A percentile compares a stretch with the other conserved stretches of the same genome.
Conservation (phyloP, 2,329 filamentous ascomycete species). For the Pseudofabraea citricarpa region DNA sequence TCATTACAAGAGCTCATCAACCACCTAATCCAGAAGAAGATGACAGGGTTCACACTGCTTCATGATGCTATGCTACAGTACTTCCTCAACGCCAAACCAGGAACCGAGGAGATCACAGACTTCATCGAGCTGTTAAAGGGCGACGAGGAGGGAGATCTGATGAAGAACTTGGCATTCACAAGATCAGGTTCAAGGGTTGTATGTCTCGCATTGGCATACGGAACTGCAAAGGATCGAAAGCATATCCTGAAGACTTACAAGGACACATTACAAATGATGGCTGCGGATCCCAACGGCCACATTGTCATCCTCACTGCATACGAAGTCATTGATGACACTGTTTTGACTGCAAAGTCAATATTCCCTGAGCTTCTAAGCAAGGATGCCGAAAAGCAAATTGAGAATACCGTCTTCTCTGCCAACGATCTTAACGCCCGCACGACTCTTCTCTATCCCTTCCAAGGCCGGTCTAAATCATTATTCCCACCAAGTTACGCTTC, state of each 20-base stretch:
- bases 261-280: slow-evolving; percentile 81
- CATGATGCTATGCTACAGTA: slow-evolving; percentile 99
- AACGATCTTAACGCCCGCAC: slow-evolving; percentile 62
- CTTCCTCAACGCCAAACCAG: slow-evolving; percentile 73
- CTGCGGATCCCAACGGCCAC: slow-evolving; percentile 73
- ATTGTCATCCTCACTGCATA: slow-evolving; percentile 78
- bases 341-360: slow-evolving; percentile 78
- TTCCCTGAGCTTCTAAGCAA: slow-evolving; percentile 82
- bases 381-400: slow-evolving; percentile 54
- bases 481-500: slow-evolving; percentile 58
- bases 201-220: slow-evolving; percentile 76
- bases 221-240: slow-evolving; percentile 89
- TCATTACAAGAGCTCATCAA: slow-evolving; percentile 85
- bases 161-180: slow-evolving; percentile 96
- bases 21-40: slow-evolving; percentile 89
- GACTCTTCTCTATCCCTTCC: slow-evolving; percentile 77
- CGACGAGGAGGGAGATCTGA: slow-evolving; percentile 82
- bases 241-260: slow-evolving; percentile 84
- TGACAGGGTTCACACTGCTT: slow-evolving; percentile 94
- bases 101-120: slow-evolving; percentile 76
- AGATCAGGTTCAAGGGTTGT: slow-evolving; percentile 79
- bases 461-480: slow-evolving; percentile 55
- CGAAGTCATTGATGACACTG: slow-evolving; percentile 92
- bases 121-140: slow-evolving; percentile 89
- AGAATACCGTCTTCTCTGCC: slow-evolving; percentile 59